Base-by-base conservation (phyloP, 179 eudicot genomes). In the Heliamphora pulchella region DNA sequence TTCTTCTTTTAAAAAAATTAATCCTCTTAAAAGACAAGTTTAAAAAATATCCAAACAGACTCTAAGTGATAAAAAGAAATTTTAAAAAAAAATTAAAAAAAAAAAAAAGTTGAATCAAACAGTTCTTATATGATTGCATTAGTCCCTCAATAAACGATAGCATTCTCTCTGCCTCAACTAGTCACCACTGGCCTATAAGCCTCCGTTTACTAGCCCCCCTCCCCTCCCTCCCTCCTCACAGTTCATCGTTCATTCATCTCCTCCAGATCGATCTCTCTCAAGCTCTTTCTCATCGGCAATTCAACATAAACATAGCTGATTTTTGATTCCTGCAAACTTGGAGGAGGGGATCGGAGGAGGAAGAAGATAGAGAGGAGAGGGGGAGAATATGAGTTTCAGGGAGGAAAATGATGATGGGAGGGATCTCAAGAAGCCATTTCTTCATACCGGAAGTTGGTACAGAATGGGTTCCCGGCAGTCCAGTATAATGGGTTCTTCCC, bases 401-500 rank as follows among this genome's bases (percentile, higher is more conserved):
- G 89, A 90, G 3, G 97, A 91, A 43, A 86, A 71, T 44, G 95
- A 91, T 55, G 93, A 85, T 66, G 91, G 87, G 17, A 83, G 86
- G 68, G 98, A 94, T 85, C 90, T 95, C 3, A 81, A 87, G 80
- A 95, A 95, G 79, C 98, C 98, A 31, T 95, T 95, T 79, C 62
- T 95, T 65, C 97, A 95, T 63, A 93, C 98, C 0, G 98, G 98
- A 48, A 95, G 98, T 86, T 95, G 98, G 98, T 95, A 95, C 78
- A 76, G 93, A 17, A 93, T 95, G 98, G 91, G 97, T 9, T 93
- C 98, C 5, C 84, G 97, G 70, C 98, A 93, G 80, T 95, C 97
- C 0, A 95, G 98, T 75, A 64, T 93, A 82, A 83, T 91, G 97
- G 87, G 91, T 46, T 93, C 97, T 3, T 87, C 97, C 43, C 91